Percentiles rank a stretch among this genome's conserved stretches.
Conservation (phyloP, 371 early-diverging fungal species). For the Mucor ambiguus region DNA sequence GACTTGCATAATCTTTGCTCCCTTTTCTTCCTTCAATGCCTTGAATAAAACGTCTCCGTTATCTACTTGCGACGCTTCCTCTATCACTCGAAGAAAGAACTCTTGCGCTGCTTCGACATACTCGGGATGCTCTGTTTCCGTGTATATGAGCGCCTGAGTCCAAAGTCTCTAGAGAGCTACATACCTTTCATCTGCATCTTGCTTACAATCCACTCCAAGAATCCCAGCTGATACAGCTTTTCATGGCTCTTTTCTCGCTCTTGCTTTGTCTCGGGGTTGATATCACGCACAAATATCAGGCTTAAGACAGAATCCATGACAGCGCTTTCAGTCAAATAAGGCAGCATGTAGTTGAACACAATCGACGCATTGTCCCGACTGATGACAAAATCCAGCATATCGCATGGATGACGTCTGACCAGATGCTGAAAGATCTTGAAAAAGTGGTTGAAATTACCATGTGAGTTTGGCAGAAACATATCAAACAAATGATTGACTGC, state of each 20-base stretch:
- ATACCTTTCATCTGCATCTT: constrained; percentile 33
- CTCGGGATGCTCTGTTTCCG: constrained; percentile 7
- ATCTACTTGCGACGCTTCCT: constrained; percentile 45
- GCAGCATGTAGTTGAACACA: constrained; percentile 42
- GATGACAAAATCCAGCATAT: constrained; percentile 40
- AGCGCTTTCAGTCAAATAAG: constrained; percentile 32
- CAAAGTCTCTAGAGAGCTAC: not conserved
- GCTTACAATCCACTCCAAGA: constrained; percentile 37
- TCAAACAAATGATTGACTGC: constrained; percentile 34
- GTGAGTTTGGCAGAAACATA: constrained; percentile 36
- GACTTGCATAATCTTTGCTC: constrained; percentile 22
- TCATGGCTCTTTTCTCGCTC: constrained; percentile 29
- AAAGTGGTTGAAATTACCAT: constrained; percentile 50
- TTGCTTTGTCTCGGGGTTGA: constrained; percentile 34
- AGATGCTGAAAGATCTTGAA: constrained; percentile 45
- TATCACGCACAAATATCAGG: constrained; percentile 39
- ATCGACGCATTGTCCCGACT: constrained; percentile 27
- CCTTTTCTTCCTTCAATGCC: constrained; percentile 20
- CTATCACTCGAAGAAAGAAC: constrained; percentile 41
- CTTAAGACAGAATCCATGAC: constrained; percentile 34
- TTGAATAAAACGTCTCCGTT: constrained; percentile 33
- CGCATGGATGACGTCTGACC: constrained; percentile 41
- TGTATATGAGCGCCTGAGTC: not conserved
- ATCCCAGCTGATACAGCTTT: constrained; percentile 28
- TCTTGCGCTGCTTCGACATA: constrained; percentile 37